Percentiles rank a stretch among this genome's conserved stretches.
phyloP scores from a whole-genome alignment of 2,329 filamentous ascomycete genomes.

The Moelleriella libera region DNA sequence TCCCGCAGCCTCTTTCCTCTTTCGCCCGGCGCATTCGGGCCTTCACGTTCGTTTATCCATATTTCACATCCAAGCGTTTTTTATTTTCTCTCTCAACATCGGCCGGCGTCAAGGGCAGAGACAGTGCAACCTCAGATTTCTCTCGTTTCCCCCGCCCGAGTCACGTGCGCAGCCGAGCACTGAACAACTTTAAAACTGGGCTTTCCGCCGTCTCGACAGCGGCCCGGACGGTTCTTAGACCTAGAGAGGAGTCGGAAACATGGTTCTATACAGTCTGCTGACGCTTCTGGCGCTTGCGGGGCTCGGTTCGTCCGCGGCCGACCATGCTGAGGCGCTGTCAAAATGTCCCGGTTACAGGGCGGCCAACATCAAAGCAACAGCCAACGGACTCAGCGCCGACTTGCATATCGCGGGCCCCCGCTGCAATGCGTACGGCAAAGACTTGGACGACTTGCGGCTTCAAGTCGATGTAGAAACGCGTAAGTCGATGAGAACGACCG shows the following conservation, averaged over 20 bases:
- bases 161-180: too few relatives aligned
- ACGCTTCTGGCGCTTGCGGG: background rate
- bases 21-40: background rate
- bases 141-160: background rate
- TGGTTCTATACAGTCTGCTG: background rate
- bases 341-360: slow-evolving; percentile 58
- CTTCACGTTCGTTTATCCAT: background rate
- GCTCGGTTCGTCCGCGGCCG: background rate
- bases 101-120: background rate
- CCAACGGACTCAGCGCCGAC: slow-evolving; percentile 50
- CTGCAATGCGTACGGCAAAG: slow-evolving; percentile 68
- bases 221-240: background rate
- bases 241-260: background rate
- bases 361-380: slow-evolving; percentile 38
- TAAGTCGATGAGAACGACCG: slow-evolving; percentile 4
- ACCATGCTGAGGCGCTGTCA: slow-evolving; percentile 6
- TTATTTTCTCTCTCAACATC: background rate
- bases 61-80: background rate
- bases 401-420: slow-evolving; percentile 53
- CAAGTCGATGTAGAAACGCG: slow-evolving; percentile 33
- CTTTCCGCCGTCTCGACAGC: too few relatives aligned
- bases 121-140: background rate
- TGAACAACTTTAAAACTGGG: too few relatives aligned
- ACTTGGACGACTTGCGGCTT: slow-evolving; percentile 52
- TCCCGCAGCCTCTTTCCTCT: background rate